Evolutionary conservation across 441 rosid species (phyloP), one percentile per base, ranked within the genome.

Genomic region (Lepidium campestre): DNA sequence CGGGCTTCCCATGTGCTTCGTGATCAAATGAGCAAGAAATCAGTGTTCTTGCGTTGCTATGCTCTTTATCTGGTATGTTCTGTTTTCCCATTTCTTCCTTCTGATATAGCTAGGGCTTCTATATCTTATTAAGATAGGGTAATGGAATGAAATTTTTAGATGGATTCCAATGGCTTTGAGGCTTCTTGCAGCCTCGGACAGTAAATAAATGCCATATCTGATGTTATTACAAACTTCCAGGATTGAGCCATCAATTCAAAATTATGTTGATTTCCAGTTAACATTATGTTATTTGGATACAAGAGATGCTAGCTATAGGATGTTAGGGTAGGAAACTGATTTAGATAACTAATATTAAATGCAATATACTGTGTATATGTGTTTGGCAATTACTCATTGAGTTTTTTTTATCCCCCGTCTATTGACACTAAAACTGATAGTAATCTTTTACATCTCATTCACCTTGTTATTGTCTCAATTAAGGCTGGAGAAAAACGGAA

Each of bases 401-500:
- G 41, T 44, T 22, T 14, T 10, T 18, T 1, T 42, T 6, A 9
- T 19, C 7, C 22, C 15, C 15, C 6, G 13, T 20, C 15, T 27
- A 1, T 14, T 25, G 40, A 14, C 45, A 31, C 7, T 10, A 0
- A 31, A 49, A 19, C 46, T 4, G 27, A 40, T 56, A 11, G 32
- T 10, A 37, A 6, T 50, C 6, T 49, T 5, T 48, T 32, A 53
- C 49, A 54, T 53, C 10, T 18, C 11, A 23, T 62, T 47, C 14
- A 34, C 74, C 49, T 25, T 41, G 66, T 25, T 31, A 23, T 47
- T 10, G 12, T 61, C 42, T 61, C 61, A 6, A 20, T 46, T 75
- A 75, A 90, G 93, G 97, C 98, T 67, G 97, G 96, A 67, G 98
- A 93, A 78, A 93, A 90, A 73, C 80, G 98, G 68, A 93, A 90